Conservation (phyloP, 192 early-diverging fungal genomes). For the Podochytrium sp. region DNA sequence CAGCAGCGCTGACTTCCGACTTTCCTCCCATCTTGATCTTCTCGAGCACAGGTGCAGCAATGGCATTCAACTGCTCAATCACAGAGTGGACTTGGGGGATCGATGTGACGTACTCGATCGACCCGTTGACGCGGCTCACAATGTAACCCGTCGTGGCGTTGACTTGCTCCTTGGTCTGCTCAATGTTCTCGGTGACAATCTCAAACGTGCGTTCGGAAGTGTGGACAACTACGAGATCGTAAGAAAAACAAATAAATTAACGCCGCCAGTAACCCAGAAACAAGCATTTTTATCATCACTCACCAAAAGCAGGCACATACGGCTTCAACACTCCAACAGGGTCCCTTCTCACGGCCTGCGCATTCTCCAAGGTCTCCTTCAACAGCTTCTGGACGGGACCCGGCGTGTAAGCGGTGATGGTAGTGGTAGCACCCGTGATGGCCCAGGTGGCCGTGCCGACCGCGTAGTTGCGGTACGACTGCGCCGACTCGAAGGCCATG, state of each 20-base stretch:
- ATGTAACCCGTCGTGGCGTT: constrained; percentile 34
- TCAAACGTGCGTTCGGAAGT: constrained; percentile 54
- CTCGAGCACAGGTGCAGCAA: constrained; percentile 42
- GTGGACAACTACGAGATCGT: constrained; percentile 33
- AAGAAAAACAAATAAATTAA: too few relatives aligned
- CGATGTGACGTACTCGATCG: constrained; percentile 42
- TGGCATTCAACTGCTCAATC: constrained; percentile 48
- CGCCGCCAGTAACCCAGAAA: not conserved
- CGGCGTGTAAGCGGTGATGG: constrained; percentile 53
- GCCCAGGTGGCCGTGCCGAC: constrained; percentile 44
- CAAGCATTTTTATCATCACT: not conserved
- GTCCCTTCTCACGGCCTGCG: constrained; percentile 38
- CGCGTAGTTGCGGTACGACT: constrained; percentile 16
- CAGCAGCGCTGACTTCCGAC: constrained; percentile 5
- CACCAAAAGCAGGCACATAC: constrained; percentile 47
- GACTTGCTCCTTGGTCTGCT: constrained; percentile 32
- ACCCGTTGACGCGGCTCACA: constrained; percentile 49
- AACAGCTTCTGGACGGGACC: constrained; percentile 47
- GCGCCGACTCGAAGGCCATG: constrained; percentile 7
- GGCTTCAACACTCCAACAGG: constrained; percentile 51
- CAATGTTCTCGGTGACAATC: constrained; percentile 38
- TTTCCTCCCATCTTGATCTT: constrained; percentile 13
- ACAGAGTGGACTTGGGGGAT: constrained; percentile 43
- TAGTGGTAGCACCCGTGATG: constrained; percentile 51
- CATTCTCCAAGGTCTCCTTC: constrained; percentile 27